A percentile compares a stretch with the other conserved stretches of the same genome.
These are phyloP conservation scores for Corylus heterophylla DNA, from an alignment of 306 rosid genomes.

Conservation along the genomic window DNA sequence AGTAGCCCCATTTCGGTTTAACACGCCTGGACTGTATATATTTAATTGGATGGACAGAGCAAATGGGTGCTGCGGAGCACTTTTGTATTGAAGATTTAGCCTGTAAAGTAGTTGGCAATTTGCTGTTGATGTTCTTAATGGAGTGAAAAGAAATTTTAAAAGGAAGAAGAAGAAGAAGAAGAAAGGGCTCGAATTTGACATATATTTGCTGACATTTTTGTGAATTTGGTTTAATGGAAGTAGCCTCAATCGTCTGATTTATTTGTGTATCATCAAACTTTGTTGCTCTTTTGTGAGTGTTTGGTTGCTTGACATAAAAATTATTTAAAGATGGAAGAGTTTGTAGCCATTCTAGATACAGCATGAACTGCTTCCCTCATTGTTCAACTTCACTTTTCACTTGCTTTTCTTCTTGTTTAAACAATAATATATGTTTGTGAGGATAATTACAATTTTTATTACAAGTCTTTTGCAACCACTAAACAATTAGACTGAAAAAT, in stretches of 20 bases:
- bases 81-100: conserved; percentile 32
- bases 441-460: too few relatives aligned
- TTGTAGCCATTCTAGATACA: conserved; percentile 14
- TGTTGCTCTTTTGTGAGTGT: conserved; percentile 26
- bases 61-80: conserved; percentile 36
- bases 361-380: conserved; percentile 8
- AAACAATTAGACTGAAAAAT: too few relatives aligned
- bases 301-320: conserved; percentile 8
- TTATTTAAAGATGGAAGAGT: background rate
- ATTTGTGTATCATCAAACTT: conserved; percentile 30
- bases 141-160: conserved; percentile 6
- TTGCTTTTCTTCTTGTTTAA: background rate
- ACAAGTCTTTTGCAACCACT: too few relatives aligned
- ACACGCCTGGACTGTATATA: conserved; percentile 55
- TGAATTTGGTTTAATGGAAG: conserved; percentile 45
- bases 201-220: conserved; percentile 29
- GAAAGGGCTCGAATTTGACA: conserved; percentile 33
- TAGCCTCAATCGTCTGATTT: conserved; percentile 26
- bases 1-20: conserved; percentile 40
- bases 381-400: background rate
- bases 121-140: conserved; percentile 34
- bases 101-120: conserved; percentile 36
- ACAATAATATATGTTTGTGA: background rate
- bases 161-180: background rate
- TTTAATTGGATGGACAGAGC: conserved; percentile 50